Percentiles rank a stretch among this genome's conserved stretches.
phyloP scores from a whole-genome alignment of 192 early-diverging fungal species.

The Funneliformis mosseae region DNA sequence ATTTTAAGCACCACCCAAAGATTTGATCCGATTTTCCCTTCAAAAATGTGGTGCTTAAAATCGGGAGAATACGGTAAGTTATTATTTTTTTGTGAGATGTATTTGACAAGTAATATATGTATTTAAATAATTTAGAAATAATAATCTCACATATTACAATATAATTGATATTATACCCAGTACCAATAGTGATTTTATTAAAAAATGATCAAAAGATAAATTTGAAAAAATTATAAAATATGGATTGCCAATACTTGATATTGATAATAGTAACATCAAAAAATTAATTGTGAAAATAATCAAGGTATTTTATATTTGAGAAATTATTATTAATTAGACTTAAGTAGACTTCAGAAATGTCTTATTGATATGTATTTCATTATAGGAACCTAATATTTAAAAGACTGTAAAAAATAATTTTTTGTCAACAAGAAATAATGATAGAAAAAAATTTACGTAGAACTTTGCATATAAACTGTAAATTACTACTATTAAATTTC shows the following conservation, averaged over 20 bases:
- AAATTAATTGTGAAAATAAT: constrained; percentile 13
- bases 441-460: constrained; percentile 27
- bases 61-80: too few species aligned
- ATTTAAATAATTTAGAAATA: constrained; percentile 15
- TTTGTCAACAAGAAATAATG: constrained; percentile 15
- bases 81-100: constrained; percentile 10
- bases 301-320: constrained; percentile 21
- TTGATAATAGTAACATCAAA: constrained; percentile 16
- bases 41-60: too few species aligned
- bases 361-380: constrained; percentile 15
- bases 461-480: constrained; percentile 18
- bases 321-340: constrained; percentile 26
- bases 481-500: constrained; percentile 19
- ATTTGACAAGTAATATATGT: constrained; percentile 8
- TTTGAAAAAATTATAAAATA: constrained; percentile 8
- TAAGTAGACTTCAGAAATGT: constrained; percentile 24
- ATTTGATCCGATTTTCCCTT: too few species aligned
- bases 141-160: constrained; percentile 9
- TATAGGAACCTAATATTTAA: constrained; percentile 19
- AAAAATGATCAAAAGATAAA: constrained; percentile 13
- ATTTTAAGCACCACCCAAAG: too few species aligned
- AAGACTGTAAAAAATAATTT: constrained; percentile 17
- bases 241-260: constrained; percentile 12
- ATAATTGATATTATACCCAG: constrained; percentile 14
- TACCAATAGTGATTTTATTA: constrained; percentile 22